phyloP scores from a whole-genome alignment of 345 rosid species.

The Melaleuca alternifolia region DNA sequence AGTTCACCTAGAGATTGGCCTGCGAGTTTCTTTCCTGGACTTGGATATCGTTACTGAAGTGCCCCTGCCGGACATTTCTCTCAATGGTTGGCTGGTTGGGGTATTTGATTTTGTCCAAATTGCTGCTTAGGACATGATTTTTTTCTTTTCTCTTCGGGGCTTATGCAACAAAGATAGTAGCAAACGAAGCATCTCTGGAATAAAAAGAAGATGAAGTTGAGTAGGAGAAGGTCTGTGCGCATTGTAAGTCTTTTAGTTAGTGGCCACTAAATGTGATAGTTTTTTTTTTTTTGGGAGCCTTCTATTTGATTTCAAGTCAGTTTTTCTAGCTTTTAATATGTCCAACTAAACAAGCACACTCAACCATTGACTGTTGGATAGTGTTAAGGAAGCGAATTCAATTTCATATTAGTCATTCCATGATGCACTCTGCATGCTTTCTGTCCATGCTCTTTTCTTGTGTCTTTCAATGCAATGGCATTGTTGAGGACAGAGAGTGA shows the following conservation, averaged over 20 bases:
- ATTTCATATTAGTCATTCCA: not conserved
- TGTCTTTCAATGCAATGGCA: not conserved
- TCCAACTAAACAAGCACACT: not conserved
- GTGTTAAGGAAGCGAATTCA: not conserved
- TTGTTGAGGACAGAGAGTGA: not conserved
- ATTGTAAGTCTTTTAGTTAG: not conserved
- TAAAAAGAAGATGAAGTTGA: not conserved
- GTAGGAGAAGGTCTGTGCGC: not conserved
- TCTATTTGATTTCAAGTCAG: not conserved
- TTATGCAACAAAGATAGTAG: not conserved
- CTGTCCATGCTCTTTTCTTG: not conserved
- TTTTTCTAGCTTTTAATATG: not conserved
- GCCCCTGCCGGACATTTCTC: not conserved
- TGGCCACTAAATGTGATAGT: not conserved
- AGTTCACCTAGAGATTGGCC: not conserved
- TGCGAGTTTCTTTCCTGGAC: not conserved
- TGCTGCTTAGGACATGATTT: not conserved
- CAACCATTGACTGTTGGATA: not conserved
- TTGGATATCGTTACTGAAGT: not conserved
- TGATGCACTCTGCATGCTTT: not conserved
- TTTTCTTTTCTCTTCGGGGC: not conserved
- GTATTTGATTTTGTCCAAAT: not conserved
- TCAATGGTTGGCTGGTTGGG: not conserved
- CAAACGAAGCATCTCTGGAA: not conserved
- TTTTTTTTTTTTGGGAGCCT: too few species aligned